Evolutionary conservation across 108 stramenopile species (phyloP), one percentile per base, ranked within the genome.

Genomic region (Cafeteria roenbergensis): DNA sequence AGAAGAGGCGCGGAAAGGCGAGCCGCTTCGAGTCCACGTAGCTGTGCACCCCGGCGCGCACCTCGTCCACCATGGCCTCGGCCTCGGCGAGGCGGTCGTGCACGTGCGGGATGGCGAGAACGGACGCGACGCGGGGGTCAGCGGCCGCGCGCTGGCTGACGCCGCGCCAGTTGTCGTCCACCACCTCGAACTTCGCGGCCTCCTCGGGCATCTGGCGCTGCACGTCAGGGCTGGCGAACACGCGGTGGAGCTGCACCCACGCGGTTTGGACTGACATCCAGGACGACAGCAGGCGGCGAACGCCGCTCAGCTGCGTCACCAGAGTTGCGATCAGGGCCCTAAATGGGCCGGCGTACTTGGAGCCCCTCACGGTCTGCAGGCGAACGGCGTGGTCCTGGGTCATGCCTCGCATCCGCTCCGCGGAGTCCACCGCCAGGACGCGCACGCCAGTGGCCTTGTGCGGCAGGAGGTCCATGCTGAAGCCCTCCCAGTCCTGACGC

Each of bases 41-140:
- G 31, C 37, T 58, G 1, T 24, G 26, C 29, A 59, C 25, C 14
- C 37, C 58, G n/a, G 38, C 24, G 20, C 56, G 57, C 14, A 68
- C 42, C 34, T 68, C 58, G 21, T 59, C 67, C 34, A 68, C 42
- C 37, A 60, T 42, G 12, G 57, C 58, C 28, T 38, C 42, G 9
- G 58, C 67, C 34, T 55, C 22, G 32, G 59, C 31, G 3, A 68
- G 38, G 36, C 42, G 27, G 1, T 24, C 26, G 28, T 48, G 12
- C 21, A 66, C 32, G 12, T 31, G 52, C 25, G 55, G 33, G 12
- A 76, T 74, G 14, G 69, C 37, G 25, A 82, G 70, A 20, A 80
- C 83, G 9, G 33, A 28, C 30, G 42, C 20, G 0, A 34, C 22
- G 8, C 1, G 28, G 33, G 8, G 38, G 33, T 68, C 48, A 14